Conservation (phyloP, 75 land plant species). For the Chamaecyparis obtusa region DNA sequence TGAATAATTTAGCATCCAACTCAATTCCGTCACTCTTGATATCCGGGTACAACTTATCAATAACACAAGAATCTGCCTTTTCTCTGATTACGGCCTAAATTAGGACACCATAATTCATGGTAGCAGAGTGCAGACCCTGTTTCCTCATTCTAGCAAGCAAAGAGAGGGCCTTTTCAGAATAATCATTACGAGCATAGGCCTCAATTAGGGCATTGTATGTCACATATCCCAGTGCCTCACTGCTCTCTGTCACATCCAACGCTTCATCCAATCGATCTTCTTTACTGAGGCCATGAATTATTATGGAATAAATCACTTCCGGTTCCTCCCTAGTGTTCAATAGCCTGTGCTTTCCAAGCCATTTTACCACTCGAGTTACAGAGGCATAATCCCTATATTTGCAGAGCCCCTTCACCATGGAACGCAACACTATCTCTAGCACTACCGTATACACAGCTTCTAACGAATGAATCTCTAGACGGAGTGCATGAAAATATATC, state of each 20-base stretch:
- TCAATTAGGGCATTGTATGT: conserved; percentile 77
- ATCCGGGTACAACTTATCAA: conserved; percentile 43
- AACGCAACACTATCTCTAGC: conserved; percentile 63
- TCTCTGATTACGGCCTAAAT: conserved; percentile 65
- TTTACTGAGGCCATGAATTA: conserved; percentile 70
- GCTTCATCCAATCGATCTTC: conserved; percentile 49
- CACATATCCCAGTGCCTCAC: conserved; percentile 39
- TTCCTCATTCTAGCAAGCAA: conserved; percentile 59
- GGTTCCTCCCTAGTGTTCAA: conserved; percentile 58
- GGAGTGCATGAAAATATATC: no score
- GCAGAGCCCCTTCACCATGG: conserved; percentile 54
- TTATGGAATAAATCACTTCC: conserved; percentile 66
- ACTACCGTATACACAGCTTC: conserved; percentile 58
- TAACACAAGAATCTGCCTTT: conserved; percentile 30
- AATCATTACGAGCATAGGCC: conserved; percentile 55
- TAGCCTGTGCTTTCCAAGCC: conserved; percentile 62
- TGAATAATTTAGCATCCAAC: conserved; percentile 57
- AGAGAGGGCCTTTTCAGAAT: conserved; percentile 54
- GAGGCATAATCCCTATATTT: conserved; percentile 23
- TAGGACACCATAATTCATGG: conserved; percentile 52
- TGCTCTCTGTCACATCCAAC: conserved; percentile 41
- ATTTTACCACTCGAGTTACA: conserved; percentile 62
- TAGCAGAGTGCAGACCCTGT: conserved; percentile 64
- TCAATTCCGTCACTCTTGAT: conserved; percentile 57
- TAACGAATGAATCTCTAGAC: no score